phyloP scores from a whole-genome alignment of 805 yeast species.

The Dipodascopsis tothii region DNA sequence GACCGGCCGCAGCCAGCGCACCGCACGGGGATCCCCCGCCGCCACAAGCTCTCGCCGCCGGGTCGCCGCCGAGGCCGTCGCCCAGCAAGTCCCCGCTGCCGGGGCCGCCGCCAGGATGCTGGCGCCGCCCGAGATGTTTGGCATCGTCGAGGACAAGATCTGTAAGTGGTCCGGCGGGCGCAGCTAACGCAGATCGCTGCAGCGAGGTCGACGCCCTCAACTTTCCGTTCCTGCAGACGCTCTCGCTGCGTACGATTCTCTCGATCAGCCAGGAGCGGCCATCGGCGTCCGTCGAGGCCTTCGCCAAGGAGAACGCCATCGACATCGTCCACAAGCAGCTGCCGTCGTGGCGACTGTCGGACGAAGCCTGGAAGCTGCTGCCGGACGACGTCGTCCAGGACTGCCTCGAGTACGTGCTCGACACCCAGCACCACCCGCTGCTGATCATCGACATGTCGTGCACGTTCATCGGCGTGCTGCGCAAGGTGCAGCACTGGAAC shows the following conservation, averaged over 20 bases:
- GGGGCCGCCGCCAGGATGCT: slow-evolving; percentile 49
- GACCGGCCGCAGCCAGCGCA: too few relatives aligned
- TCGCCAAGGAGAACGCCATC: slow-evolving; percentile 42
- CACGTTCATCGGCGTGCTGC: slow-evolving; percentile 68
- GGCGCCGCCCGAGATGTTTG: slow-evolving; percentile 88
- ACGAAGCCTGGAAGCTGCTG: slow-evolving; percentile 65
- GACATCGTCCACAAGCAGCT: slow-evolving; percentile 25
- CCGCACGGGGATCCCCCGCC: too few relatives aligned
- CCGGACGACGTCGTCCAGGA: slow-evolving; percentile 57
- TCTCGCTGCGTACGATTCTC: slow-evolving; percentile 59
- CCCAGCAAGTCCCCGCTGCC: too few relatives aligned
- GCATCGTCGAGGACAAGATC: slow-evolving; percentile 80
- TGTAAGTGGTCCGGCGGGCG: slow-evolving; percentile 30
- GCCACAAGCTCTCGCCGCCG: too few relatives aligned
- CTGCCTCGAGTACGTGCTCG: slow-evolving; percentile 58
- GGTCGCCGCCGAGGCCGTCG: too few relatives aligned
- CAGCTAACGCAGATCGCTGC: slow-evolving; percentile 48
- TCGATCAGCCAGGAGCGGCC: slow-evolving; percentile 83
- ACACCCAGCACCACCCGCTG: slow-evolving; percentile 55
- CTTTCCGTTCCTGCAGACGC: slow-evolving; percentile 68
- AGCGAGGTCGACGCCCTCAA: slow-evolving; percentile 69
- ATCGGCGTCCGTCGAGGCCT: slow-evolving; percentile 58
- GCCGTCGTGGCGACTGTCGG: slow-evolving; percentile 27
- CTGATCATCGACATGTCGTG: slow-evolving; percentile 70
- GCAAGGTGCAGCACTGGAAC: slow-evolving; percentile 84